A percentile compares a stretch with the other conserved stretches of the same genome.
These are phyloP conservation scores for Apodospora peruviana DNA, from an alignment of 495 filamentous ascomycete genomes.

Conservation along the genomic window DNA sequence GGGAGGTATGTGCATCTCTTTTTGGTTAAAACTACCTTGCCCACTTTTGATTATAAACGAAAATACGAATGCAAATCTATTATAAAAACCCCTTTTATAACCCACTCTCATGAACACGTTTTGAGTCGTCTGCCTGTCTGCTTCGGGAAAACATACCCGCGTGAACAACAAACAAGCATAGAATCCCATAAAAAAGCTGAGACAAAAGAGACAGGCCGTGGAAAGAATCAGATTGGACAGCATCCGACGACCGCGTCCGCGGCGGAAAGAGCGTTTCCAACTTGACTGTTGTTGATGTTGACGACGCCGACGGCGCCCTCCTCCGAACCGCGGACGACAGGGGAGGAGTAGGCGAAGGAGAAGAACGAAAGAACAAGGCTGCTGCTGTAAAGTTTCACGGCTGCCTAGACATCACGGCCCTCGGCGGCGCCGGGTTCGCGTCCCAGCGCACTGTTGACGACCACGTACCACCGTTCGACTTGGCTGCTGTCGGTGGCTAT, in stretches of 20 bases:
- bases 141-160: no score
- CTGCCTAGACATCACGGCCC: slow-evolving; percentile 62
- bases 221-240: slow-evolving; percentile 54
- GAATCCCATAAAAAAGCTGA: no score
- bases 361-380: neutral
- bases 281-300: slow-evolving; percentile 1
- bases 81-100: no score
- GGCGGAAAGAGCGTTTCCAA: slow-evolving; percentile 54
- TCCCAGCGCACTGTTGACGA: slow-evolving; percentile 60
- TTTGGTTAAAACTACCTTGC: no score
- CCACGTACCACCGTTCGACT: slow-evolving; percentile 42
- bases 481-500: slow-evolving; percentile 48
- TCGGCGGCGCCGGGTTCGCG: slow-evolving; percentile 80
- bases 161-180: no score
- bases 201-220: no score
- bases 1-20: no score
- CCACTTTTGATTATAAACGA: no score
- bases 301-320: neutral
- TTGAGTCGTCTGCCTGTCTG: no score
- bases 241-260: slow-evolving; percentile 67
- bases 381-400: slow-evolving; percentile 54
- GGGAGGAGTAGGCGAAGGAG: neutral
- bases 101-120: no score
- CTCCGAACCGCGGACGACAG: neutral
- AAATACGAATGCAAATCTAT: no score